Evolutionary conservation across 2,329 filamentous ascomycete species (phyloP).

Genomic region (Gaeumannomyces tritici): DNA sequence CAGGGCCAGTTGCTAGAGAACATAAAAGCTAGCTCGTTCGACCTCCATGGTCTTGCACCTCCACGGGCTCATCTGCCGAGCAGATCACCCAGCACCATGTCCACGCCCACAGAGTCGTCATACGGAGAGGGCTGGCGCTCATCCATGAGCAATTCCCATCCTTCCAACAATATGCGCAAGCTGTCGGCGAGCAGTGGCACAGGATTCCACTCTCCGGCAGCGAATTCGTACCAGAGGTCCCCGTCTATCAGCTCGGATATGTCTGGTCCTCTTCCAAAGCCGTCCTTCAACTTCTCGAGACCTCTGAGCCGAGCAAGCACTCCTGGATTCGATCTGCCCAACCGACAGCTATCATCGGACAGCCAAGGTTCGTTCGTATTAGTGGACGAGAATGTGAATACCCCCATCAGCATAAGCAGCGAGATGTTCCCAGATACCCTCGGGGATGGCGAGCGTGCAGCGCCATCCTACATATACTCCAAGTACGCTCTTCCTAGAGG

Average conservation of each 20-base stretch:
- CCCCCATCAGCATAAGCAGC: constrained; percentile 63
- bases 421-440: constrained; percentile 52
- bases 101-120: constrained; percentile 53
- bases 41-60: constrained; percentile 39
- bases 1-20: constrained; percentile 30
- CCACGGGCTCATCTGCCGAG: constrained; percentile 39
- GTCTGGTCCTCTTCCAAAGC: constrained; percentile 58
- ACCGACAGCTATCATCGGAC: constrained; percentile 55
- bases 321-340: constrained; percentile 46
- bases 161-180: constrained; percentile 65
- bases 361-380: constrained; percentile 56
- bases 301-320: constrained; percentile 69
- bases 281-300: constrained; percentile 88
- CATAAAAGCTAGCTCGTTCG: constrained; percentile 32
- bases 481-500: constrained; percentile 79
- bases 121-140: constrained; percentile 55
- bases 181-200: constrained; percentile 59
- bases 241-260: constrained; percentile 78
- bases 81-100: constrained; percentile 50
- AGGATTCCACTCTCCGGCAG: constrained; percentile 41
- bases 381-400: constrained; percentile 56
- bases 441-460: constrained; percentile 38
- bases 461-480: constrained; percentile 75
- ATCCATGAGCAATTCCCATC: constrained; percentile 41
- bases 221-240: constrained; percentile 59